Percentiles rank a stretch among this genome's conserved stretches.
These are phyloP conservation scores for Umbelopsis isabellina DNA, from an alignment of 192 early-diverging fungal species.

Conservation along the genomic window DNA sequence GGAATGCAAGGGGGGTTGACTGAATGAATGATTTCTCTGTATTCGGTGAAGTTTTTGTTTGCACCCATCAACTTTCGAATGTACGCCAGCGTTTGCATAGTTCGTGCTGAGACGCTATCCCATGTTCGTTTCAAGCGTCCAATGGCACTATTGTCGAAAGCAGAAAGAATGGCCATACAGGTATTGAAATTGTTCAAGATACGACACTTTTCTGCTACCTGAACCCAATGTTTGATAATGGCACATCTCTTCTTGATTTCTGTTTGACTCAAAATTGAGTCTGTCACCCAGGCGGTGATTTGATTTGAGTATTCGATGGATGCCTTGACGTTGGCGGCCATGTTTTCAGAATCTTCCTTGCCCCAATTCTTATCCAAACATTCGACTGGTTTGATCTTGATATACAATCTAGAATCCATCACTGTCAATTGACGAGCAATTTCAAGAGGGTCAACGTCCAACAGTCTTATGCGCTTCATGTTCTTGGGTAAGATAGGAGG, in stretches of 20 bases:
- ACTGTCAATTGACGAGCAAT: constrained; percentile 96
- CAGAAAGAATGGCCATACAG: constrained; percentile 83
- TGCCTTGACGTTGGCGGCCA: constrained; percentile 84
- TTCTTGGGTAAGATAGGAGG: constrained; percentile 80
- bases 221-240: constrained; percentile 83
- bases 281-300: constrained; percentile 86
- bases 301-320: constrained; percentile 84
- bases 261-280: constrained; percentile 77
- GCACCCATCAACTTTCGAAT: constrained; percentile 77
- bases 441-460: constrained; percentile 90
- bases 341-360: constrained; percentile 59
- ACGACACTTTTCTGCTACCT: constrained; percentile 78
- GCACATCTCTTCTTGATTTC: constrained; percentile 78
- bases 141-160: constrained; percentile 83
- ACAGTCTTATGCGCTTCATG: constrained; percentile 72
- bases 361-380: constrained; percentile 89
- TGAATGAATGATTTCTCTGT: constrained; percentile 80
- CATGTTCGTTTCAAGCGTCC: constrained; percentile 91
- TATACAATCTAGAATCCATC: constrained; percentile 79
- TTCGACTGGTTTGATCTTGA: constrained; percentile 82
- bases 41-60: constrained; percentile 79
- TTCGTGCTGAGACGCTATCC: constrained; percentile 59
- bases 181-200: constrained; percentile 92
- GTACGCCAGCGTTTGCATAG: constrained; percentile 60
- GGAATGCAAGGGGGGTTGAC: constrained; percentile 82